Evolutionary conservation across 257 asterid genomes (phyloP), one percentile per base, ranked within the genome.

Genomic region (Sherardia arvensis): DNA sequence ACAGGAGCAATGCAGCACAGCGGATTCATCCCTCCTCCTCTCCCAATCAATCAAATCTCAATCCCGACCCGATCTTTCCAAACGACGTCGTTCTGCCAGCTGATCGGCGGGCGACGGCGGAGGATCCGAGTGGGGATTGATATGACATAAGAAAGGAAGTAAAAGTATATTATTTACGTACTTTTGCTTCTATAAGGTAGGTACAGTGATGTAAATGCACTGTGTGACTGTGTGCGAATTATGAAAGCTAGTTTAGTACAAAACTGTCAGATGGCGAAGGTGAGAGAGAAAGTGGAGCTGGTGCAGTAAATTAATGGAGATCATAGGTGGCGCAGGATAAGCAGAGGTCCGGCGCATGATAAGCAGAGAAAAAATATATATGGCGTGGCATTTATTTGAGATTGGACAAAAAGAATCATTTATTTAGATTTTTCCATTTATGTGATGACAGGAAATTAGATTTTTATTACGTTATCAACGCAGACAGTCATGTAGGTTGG

Each of bases 1-100:
- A 92, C 99, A 49, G 99, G 97, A 65, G 99, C 99, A 89, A 92
- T 92, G 99, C 99, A 92, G 91, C 99, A 92, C 45, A 92, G 80
- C 12, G 99, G 99, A 79, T 92, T 92, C 99, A 91, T 90, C 68
- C 34, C 29, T 32, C 43, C 6, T 10, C 78, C 15, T 9, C 29
- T 32, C 43, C 51, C 51, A 20, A 58, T 58, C 36, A 57, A 57
- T n/a, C 61, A 54, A 34, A 54, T 56, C 43, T 33, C 28, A 70
- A 43, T 62, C 51, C 45, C 53, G 73, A 76, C 71, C 72, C 65
- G n/a, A n/a, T n/a, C n/a, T n/a, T n/a, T 76, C 27, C 14, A 26
- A 64, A 69, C 67, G 74, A 57, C 64, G 38, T 33, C 71, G 73
- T 23, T 1, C 53, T 1, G 15, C 2, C 29, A 1, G 59, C 78